Conservation (phyloP, 225 moss, liverwort and hornwort species). For the Sphagnum contortum region DNA sequence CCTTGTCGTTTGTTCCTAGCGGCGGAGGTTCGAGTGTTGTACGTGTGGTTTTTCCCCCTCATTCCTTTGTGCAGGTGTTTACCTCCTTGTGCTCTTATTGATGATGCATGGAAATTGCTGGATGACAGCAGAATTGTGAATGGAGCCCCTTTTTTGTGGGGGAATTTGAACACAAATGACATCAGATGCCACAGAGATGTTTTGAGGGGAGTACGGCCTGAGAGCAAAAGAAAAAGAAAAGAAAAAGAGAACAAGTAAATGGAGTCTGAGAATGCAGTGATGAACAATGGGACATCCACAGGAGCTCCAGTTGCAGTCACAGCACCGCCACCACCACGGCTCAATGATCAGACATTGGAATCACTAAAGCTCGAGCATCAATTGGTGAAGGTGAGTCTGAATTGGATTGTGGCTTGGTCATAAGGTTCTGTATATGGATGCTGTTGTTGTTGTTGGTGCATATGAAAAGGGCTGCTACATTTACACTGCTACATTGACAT, state of each 20-base stretch:
- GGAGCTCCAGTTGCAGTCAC: conserved; percentile 35
- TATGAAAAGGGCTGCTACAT: background rate
- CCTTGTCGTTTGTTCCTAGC: too few species aligned
- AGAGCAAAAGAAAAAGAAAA: background rate
- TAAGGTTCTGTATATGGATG: background rate
- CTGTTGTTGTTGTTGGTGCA: background rate
- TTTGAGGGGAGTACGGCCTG: too few species aligned
- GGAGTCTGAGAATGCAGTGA: conserved; percentile 44
- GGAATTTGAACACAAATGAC: too few species aligned
- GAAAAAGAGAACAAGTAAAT: conserved; percentile 3
- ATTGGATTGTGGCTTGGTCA: background rate
- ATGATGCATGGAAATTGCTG: too few species aligned
- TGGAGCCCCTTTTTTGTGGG: too few species aligned
- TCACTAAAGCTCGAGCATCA: conserved; percentile 95
- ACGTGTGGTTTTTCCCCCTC: too few species aligned
- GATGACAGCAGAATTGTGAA: too few species aligned
- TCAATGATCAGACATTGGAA: conserved; percentile 70
- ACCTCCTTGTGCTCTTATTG: too few species aligned
- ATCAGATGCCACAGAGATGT: too few species aligned
- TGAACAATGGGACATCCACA: conserved; percentile 53
- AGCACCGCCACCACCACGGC: conserved; percentile 46
- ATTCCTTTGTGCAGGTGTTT: too few species aligned
- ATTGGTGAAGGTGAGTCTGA: conserved; percentile 56
- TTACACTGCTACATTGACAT: background rate
- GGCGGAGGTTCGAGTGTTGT: too few species aligned